Percentiles rank a stretch among this genome's conserved stretches.
These are phyloP conservation scores for Leccinum subfulvum DNA, from an alignment of 1,284 basidiomycete genomes.

Conservation along the genomic window DNA sequence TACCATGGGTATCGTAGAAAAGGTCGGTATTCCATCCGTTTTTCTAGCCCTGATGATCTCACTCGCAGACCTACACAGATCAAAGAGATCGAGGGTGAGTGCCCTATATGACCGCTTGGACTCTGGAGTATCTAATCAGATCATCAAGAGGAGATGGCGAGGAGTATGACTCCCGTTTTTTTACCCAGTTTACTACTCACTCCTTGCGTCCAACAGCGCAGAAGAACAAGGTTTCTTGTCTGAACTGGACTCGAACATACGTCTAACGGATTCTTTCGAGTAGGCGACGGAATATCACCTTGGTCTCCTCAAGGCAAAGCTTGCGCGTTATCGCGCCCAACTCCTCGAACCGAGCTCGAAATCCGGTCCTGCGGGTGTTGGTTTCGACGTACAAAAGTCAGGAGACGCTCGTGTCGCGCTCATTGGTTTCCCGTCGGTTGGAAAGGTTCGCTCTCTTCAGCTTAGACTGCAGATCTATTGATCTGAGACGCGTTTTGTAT, in stretches of 20 bases:
- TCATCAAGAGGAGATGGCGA: conserved; percentile 86
- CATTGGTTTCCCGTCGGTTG: conserved; percentile 94
- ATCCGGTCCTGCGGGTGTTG: conserved; percentile 79
- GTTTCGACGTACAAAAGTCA: conserved; percentile 93
- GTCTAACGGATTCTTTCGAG: conserved; percentile 32
- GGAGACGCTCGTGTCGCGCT: conserved; percentile 92
- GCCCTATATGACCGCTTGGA: not conserved
- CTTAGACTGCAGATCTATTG: conserved; percentile 1
- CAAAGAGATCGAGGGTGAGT: conserved; percentile 87
- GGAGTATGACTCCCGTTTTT: conserved; percentile 43
- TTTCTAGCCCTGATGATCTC: not conserved
- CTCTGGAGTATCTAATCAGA: conserved; percentile 12
- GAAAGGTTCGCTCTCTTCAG: conserved; percentile 59
- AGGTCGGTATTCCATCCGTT: conserved; percentile 45
- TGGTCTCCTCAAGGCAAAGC: conserved; percentile 84
- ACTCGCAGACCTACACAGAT: conserved; percentile 49
- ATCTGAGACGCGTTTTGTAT: conserved; percentile 18
- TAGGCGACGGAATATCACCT: conserved; percentile 92
- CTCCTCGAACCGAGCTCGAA: conserved; percentile 84
- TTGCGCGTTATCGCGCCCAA: conserved; percentile 89
- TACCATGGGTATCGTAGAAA: conserved; percentile 86
- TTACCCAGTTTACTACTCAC: conserved; percentile 9
- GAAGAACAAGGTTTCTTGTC: conserved; percentile 74
- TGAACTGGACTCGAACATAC: not conserved
- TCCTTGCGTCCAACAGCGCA: conserved; percentile 55